Evolutionary conservation across 2,329 filamentous ascomycete species (phyloP).

Genomic region (Colletotrichum theobromicola): DNA sequence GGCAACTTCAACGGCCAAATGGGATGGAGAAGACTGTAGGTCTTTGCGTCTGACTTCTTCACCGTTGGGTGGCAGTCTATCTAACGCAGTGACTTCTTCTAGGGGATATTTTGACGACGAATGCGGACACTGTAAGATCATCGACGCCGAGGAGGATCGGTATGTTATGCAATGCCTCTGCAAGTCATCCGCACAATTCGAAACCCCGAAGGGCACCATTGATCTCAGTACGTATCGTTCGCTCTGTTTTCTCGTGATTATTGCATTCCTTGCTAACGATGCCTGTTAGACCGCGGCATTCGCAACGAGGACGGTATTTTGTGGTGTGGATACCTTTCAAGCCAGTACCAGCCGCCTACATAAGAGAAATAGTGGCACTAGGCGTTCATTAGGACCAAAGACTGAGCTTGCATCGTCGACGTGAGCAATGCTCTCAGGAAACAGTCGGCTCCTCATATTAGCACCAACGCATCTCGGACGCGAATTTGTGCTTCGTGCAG

Average conservation of each 20-base stretch:
- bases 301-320: neutral
- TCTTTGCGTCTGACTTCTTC: neutral
- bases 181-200: neutral
- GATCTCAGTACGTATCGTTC: neutral
- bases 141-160: neutral
- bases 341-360: neutral
- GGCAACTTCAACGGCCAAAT: neutral
- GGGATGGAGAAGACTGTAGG: neutral
- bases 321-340: neutral
- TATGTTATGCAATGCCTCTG: neutral
- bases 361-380: neutral
- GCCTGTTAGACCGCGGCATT: neutral
- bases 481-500: neutral
- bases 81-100: accelerated
- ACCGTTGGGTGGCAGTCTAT: neutral
- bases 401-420: neutral
- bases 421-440: neutral
- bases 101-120: neutral
- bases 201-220: neutral
- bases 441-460: neutral
- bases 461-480: neutral
- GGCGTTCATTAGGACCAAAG: neutral
- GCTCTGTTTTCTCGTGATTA: neutral
- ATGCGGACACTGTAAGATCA: neutral
- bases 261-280: neutral